phyloP scores from a whole-genome alignment of 73 alveolate genomes.

The Paramecium biaurelia region DNA sequence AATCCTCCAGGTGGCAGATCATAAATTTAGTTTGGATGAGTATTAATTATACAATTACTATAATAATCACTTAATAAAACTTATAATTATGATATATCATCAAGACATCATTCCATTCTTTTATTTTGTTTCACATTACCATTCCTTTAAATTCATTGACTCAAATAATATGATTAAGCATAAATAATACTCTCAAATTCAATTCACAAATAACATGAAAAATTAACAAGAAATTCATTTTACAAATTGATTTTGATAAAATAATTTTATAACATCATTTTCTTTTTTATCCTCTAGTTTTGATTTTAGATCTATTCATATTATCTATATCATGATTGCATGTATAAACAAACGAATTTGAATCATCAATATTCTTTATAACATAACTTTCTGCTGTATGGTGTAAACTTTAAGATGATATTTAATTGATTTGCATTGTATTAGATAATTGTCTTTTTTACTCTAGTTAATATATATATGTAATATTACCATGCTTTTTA shows the following conservation, averaged over 20 bases:
- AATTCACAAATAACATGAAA: no score
- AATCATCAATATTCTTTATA: not conserved
- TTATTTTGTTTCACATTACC: no score
- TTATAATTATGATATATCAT: not conserved
- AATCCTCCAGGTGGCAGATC: slow-evolving; percentile 57
- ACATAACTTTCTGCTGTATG: not conserved
- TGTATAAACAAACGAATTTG: not conserved
- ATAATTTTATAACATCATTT: not conserved
- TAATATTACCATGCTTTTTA: not conserved
- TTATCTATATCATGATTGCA: not conserved
- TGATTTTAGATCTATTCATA: not conserved
- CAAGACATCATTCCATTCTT: no score
- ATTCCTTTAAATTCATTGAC: no score
- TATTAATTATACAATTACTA: not conserved
- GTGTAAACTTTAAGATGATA: not conserved
- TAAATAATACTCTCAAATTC: no score
- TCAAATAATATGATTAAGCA: no score
- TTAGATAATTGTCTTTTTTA: not conserved
- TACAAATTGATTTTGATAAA: no score
- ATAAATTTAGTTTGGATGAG: slow-evolving; percentile 13
- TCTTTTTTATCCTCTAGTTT: not conserved
- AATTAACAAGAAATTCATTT: no score
- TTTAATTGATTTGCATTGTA: not conserved
- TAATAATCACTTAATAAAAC: not conserved
- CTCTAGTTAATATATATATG: not conserved